Evolutionary conservation across 1,284 basidiomycete species (phyloP), one percentile per base, ranked within the genome.

Genomic region (Marasmius oreades): DNA sequence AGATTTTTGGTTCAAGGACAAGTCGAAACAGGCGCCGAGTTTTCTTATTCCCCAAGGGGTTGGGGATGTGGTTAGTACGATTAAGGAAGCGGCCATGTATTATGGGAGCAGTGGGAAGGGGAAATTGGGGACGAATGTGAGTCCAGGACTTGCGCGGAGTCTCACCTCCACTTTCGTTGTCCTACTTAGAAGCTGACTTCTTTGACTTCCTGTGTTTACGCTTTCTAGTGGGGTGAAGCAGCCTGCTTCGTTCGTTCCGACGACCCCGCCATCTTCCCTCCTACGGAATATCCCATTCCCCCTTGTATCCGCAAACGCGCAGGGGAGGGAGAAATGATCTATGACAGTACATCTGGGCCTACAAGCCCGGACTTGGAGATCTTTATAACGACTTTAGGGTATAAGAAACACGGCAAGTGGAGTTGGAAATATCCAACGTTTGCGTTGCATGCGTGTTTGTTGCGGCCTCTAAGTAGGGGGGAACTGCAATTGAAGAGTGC

Each of bases 331-430:
- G 69, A 12, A 37, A 33, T 46, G n/a, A 65, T 80, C 5, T 69
- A 74, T 56, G 85, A 87, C 61, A 74, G 72, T 37, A 84, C 80
- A 0, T 84, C 85, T 1, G 81, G 75, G 1, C 65, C 74, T 1
- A 71, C 74, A 5, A 79, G 81, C 24, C 86, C 86, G 2, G 86
- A 88, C 56, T 66, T 88, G 16, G 86, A 88, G 61, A 51, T 87
- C n/a, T 79, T 86, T 62, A 66, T 72, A 4, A 71, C 75, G 1
- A 76, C 83, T 0, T 43, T 79, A 12, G 73, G 73, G 3, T 83
- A 79, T 60, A 73, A 74, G 64, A 64, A 63, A 2, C 69, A 71
- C 56, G 66, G 63, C 8, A 43, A 45, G 4, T 58, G 62, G 3
- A 42, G 53, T 18, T 73, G 74, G 47, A 65, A 72, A 26, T 66